These are phyloP conservation scores for Fusarium sp. DNA, from an alignment of 2,329 filamentous ascomycete species.

Conservation along the genomic window DNA sequence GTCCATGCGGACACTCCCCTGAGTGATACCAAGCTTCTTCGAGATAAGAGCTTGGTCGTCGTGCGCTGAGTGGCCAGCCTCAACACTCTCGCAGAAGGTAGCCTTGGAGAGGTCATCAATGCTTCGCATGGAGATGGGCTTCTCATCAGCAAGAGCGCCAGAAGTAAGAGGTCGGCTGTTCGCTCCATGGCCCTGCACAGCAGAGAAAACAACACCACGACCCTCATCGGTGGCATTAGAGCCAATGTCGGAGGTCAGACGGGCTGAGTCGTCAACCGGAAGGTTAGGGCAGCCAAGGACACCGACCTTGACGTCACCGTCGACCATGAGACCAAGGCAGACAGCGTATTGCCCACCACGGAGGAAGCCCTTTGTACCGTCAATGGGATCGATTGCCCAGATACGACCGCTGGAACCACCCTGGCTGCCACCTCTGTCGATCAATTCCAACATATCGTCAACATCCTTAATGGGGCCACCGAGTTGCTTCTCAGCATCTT, in stretches of 20 bases:
- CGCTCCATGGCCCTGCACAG: slow-evolving; percentile 81
- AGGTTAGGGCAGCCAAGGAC: slow-evolving; percentile 97
- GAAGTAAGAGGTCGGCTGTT: slow-evolving; percentile 77
- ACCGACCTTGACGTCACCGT: slow-evolving; percentile 92
- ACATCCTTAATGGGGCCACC: slow-evolving; percentile 75
- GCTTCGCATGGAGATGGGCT: slow-evolving; percentile 81
- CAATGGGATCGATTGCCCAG: slow-evolving; percentile 97
- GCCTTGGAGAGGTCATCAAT: slow-evolving; percentile 79
- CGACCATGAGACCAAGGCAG: slow-evolving; percentile 89
- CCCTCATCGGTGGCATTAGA: slow-evolving; percentile 78
- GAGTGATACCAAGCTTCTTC: slow-evolving; percentile 84
- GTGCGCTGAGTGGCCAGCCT: slow-evolving; percentile 91
- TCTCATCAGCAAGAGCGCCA: slow-evolving; percentile 60
- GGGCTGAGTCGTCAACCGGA: slow-evolving; percentile 78
- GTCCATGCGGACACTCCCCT: slow-evolving; percentile 93
- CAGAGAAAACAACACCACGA: slow-evolving; percentile 89
- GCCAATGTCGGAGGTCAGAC: slow-evolving; percentile 73
- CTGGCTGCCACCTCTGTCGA: slow-evolving; percentile 74
- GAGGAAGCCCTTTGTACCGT: slow-evolving; percentile 97
- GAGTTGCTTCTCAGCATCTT: slow-evolving; percentile 67
- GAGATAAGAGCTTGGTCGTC: slow-evolving; percentile 85
- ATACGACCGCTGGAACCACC: slow-evolving; percentile 82
- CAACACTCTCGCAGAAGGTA: slow-evolving; percentile 96
- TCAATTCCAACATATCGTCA: slow-evolving; percentile 73
- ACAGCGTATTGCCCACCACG: slow-evolving; percentile 97